Percentiles rank a stretch among this genome's conserved stretches.
Evolutionary conservation across 306 rosid species (phyloP).

Genomic region (Benincasa hispida): DNA sequence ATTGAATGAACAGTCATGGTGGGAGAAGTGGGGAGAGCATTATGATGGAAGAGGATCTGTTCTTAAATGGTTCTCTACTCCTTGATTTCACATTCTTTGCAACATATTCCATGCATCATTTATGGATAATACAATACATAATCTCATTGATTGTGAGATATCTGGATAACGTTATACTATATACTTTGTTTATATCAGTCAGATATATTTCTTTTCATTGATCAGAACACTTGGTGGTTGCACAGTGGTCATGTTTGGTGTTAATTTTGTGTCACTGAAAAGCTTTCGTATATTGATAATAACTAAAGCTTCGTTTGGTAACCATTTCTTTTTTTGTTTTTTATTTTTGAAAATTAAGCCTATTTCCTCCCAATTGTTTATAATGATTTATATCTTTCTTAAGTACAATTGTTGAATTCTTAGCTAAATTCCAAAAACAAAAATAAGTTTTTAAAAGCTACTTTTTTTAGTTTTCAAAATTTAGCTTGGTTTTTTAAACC

Average conservation of each 20-base stretch:
- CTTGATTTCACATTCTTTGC: conserved; percentile 5
- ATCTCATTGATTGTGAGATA: background rate
- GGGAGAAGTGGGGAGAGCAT: conserved; percentile 99
- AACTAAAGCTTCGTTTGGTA: too few relatives aligned
- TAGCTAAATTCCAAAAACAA: too few relatives aligned
- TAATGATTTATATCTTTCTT: too few relatives aligned
- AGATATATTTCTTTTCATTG: background rate
- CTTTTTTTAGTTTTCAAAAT: too few relatives aligned
- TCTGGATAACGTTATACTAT: background rate
- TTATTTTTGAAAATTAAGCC: too few relatives aligned
- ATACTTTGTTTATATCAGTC: background rate
- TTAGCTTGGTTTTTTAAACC: too few relatives aligned
- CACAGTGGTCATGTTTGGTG: background rate
- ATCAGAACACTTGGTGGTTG: background rate
- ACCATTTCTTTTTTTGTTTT: too few relatives aligned
- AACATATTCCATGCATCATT: background rate
- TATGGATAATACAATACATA: background rate
- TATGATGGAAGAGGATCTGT: conserved; percentile 97
- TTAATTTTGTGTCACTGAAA: conserved; percentile 4
- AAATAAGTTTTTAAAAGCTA: too few relatives aligned
- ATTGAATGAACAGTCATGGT: conserved; percentile 95
- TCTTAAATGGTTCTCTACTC: conserved; percentile 68
- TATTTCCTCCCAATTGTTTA: too few relatives aligned
- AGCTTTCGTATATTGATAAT: background rate
- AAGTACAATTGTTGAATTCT: too few relatives aligned